A percentile compares a stretch with the other conserved stretches of the same genome.
These are phyloP conservation scores for Middelhovenomyces tepae DNA, from an alignment of 805 yeast species.

Conservation along the genomic window DNA sequence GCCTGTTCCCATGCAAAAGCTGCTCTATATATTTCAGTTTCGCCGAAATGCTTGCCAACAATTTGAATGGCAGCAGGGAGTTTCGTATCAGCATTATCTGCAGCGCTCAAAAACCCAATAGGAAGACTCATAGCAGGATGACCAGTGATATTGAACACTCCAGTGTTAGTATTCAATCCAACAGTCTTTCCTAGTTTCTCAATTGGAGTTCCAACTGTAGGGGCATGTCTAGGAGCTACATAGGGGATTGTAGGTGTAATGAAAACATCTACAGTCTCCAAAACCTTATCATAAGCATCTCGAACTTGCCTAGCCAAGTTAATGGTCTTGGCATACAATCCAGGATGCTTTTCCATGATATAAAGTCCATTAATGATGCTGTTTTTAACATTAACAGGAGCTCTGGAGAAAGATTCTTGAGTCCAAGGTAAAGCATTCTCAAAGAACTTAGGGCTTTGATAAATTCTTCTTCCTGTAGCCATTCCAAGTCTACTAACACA, in stretches of 20 bases:
- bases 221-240: constrained; percentile 8
- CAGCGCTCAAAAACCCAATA: constrained; percentile 25
- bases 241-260: constrained; percentile 23
- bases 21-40: constrained; percentile 25
- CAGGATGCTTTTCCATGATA: constrained; percentile 27
- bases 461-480: constrained; percentile 9
- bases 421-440: constrained; percentile 7
- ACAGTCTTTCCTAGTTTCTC: constrained; percentile 7
- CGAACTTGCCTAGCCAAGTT: constrained; percentile 28
- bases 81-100: constrained; percentile 26
- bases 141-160: constrained; percentile 31
- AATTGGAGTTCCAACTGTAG: constrained; percentile 8
- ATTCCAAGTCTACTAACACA: constrained; percentile 9
- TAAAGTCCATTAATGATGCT: constrained; percentile 25
- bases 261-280: constrained; percentile 27
- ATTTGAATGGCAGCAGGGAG: constrained; percentile 33
- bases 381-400: constrained; percentile 10
- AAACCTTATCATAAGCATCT: constrained; percentile 26
- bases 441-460: constrained; percentile 5
- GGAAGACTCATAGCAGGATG: constrained; percentile 33
- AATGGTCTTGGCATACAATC: constrained; percentile 27
- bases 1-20: constrained; percentile 32
- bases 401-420: constrained; percentile 6
- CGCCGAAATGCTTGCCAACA: constrained; percentile 29
- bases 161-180: constrained; percentile 31